phyloP scores from a whole-genome alignment of 2,329 filamentous ascomycete genomes.

The Ascochyta viciae-villosae region DNA sequence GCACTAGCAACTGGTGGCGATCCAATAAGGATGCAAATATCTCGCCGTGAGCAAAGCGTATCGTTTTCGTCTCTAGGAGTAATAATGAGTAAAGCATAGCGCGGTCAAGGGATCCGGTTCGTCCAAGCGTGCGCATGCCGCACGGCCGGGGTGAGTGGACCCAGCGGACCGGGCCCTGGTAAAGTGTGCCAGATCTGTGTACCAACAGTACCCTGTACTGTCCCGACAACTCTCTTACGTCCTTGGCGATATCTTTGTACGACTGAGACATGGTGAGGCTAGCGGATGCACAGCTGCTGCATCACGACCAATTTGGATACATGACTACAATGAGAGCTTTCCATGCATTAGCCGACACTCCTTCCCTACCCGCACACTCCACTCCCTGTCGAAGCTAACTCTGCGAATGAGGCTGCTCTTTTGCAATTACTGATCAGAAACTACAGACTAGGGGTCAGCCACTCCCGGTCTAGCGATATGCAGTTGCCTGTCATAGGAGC shows the following conservation, averaged over 20 bases:
- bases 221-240: slow-evolving; percentile 33
- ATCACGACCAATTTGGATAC: slow-evolving; percentile 33
- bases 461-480: slow-evolving; percentile 14
- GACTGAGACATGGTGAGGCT: slow-evolving; percentile 33
- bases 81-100: slow-evolving; percentile 10
- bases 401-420: slow-evolving; percentile 38
- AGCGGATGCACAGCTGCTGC: slow-evolving; percentile 34
- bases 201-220: slow-evolving; percentile 30
- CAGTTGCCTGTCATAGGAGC: slow-evolving; percentile 8
- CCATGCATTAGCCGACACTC: slow-evolving; percentile 25
- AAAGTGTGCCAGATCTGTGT: slow-evolving; percentile 37
- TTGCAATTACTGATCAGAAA: slow-evolving; percentile 26
- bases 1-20: slow-evolving; percentile 32
- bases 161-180: slow-evolving; percentile 41
- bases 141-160: slow-evolving; percentile 22
- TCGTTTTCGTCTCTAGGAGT: slow-evolving; percentile 22
- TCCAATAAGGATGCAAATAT: slow-evolving; percentile 26
- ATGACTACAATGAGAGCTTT: slow-evolving; percentile 30
- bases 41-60: slow-evolving; percentile 19
- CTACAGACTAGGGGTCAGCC: slow-evolving; percentile 9
- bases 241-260: slow-evolving; percentile 49
- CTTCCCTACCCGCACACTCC: slow-evolving; percentile 24
- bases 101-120: slow-evolving; percentile 36
- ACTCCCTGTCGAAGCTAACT: slow-evolving; percentile 22
- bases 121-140: slow-evolving; percentile 21